phyloP scores from a whole-genome alignment of 1,284 basidiomycete genomes.

The Peniophora sp. region DNA sequence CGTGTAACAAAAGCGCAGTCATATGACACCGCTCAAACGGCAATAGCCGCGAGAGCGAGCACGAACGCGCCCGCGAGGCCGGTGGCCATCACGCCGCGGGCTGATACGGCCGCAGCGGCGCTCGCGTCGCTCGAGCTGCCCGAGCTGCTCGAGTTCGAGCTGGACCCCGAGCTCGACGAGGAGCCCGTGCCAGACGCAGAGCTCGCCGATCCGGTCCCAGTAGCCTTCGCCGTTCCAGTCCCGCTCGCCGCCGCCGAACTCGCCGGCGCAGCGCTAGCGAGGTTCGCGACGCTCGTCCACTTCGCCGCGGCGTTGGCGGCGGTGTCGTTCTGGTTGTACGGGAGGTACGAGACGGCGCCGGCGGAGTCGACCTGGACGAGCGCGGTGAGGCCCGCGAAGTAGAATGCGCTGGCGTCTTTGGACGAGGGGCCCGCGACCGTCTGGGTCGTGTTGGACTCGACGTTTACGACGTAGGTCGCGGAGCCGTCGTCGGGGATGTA shows the following conservation, averaged over 20 bases:
- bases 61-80: not conserved
- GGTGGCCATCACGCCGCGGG: not conserved
- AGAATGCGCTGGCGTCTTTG: conserved; percentile 61
- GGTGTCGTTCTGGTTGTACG: conserved; percentile 44
- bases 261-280: conserved; percentile 23
- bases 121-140: not conserved
- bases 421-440: conserved; percentile 58
- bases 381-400: conserved; percentile 62
- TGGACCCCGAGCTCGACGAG: not conserved
- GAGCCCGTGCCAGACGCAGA: not conserved
- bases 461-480: conserved; percentile 72
- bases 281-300: conserved; percentile 37
- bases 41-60: not conserved
- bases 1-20: too few relatives aligned
- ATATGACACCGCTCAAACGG: not conserved
- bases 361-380: conserved; percentile 72
- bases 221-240: conserved; percentile 5
- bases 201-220: not conserved
- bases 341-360: conserved; percentile 63
- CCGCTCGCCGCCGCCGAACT: conserved; percentile 8
- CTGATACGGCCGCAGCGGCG: not conserved
- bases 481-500: conserved; percentile 81
- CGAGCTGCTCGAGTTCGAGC: not conserved
- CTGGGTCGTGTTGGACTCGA: conserved; percentile 74
- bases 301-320: conserved; percentile 35